Evolutionary conservation across 164 flowering plant species (phyloP).

Genomic region (Nelumbo lutea): DNA sequence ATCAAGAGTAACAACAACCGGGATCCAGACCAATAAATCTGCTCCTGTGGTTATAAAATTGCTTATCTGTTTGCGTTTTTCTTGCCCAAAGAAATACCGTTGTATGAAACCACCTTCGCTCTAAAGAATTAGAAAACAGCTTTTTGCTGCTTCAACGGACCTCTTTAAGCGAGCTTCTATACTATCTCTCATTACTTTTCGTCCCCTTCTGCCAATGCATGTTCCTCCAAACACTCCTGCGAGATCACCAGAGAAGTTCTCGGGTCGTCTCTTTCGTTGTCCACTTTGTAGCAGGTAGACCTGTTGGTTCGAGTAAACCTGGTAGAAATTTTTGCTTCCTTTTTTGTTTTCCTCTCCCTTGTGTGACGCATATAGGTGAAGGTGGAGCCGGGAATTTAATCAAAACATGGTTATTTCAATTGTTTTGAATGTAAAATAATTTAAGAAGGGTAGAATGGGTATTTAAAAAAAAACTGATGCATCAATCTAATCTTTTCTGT

Average conservation of each 20-base stretch:
- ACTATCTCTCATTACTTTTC: constrained; percentile 5
- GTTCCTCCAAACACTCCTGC: constrained; percentile 3
- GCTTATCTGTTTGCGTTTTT: not conserved
- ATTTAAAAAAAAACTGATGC: too few relatives aligned
- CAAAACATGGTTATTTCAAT: too few relatives aligned
- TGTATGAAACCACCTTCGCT: constrained; percentile 17
- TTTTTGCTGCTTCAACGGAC: too few relatives aligned
- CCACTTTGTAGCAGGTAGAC: constrained; percentile 29
- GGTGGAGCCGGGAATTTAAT: too few relatives aligned
- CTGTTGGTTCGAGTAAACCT: constrained; percentile 25
- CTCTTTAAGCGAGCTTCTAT: too few relatives aligned
- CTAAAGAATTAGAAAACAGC: constrained; percentile 8
- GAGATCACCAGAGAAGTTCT: constrained; percentile 11
- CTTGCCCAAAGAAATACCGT: not conserved
- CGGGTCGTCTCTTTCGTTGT: constrained; percentile 23
- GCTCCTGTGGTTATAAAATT: constrained; percentile 21
- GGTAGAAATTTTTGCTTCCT: constrained; percentile 8
- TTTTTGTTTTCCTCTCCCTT: not conserved
- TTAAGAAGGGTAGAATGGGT: too few relatives aligned
- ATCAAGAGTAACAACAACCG: constrained; percentile 8
- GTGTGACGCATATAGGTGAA: too few relatives aligned
- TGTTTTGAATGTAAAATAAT: too few relatives aligned
- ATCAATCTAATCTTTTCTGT: too few relatives aligned
- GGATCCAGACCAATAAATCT: constrained; percentile 4
- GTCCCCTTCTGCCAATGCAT: not conserved